Percentiles rank a stretch among this genome's conserved stretches.
These are phyloP conservation scores for Stagonosporopsis tanaceti DNA, from an alignment of 2,329 filamentous ascomycete species.

Conservation along the genomic window DNA sequence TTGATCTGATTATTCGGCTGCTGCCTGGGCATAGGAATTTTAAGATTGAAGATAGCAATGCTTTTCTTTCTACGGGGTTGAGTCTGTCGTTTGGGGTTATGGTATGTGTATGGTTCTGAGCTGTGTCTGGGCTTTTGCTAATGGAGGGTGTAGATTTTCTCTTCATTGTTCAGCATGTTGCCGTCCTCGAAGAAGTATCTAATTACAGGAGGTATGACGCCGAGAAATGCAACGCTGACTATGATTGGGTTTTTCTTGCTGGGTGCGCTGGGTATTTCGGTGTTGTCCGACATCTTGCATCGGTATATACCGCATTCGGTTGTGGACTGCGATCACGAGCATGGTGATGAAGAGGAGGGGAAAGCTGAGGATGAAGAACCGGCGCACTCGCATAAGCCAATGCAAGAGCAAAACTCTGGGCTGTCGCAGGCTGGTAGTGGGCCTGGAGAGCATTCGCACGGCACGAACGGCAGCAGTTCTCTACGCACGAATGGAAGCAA, in stretches of 20 bases:
- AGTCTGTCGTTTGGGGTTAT: slow-evolving; percentile 96
- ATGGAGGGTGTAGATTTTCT: slow-evolving; percentile 73
- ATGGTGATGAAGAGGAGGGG: slow-evolving; percentile 63
- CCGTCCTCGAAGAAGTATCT: slow-evolving; percentile 85
- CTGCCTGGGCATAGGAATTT: slow-evolving; percentile 80
- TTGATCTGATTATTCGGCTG: slow-evolving; percentile 78
- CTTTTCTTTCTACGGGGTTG: slow-evolving; percentile 85
- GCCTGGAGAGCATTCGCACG: slow-evolving; percentile 28
- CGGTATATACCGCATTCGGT: slow-evolving; percentile 79
- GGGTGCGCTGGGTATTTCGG: slow-evolving; percentile 79
- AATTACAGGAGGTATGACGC: slow-evolving; percentile 69
- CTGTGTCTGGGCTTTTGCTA: slow-evolving; percentile 6
- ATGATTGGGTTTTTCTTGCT: slow-evolving; percentile 74
- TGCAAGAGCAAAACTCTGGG: slow-evolving; percentile 32
- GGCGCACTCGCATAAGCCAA: slow-evolving; percentile 26
- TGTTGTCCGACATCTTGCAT: slow-evolving; percentile 76
- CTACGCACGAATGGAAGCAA: slow-evolving; percentile 24
- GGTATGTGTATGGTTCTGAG: slow-evolving; percentile 62
- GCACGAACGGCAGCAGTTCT: slow-evolving; percentile 25
- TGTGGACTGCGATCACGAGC: slow-evolving; percentile 80
- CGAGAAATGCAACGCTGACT: slow-evolving; percentile 71
- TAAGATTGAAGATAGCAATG: slow-evolving; percentile 86
- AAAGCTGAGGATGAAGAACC: slow-evolving; percentile 37
- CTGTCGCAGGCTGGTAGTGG: slow-evolving; percentile 23
- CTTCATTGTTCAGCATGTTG: slow-evolving; percentile 90